These are phyloP conservation scores for Stygiomarasmius scandens DNA, from an alignment of 1,284 basidiomycete genomes.

Conservation along the genomic window DNA sequence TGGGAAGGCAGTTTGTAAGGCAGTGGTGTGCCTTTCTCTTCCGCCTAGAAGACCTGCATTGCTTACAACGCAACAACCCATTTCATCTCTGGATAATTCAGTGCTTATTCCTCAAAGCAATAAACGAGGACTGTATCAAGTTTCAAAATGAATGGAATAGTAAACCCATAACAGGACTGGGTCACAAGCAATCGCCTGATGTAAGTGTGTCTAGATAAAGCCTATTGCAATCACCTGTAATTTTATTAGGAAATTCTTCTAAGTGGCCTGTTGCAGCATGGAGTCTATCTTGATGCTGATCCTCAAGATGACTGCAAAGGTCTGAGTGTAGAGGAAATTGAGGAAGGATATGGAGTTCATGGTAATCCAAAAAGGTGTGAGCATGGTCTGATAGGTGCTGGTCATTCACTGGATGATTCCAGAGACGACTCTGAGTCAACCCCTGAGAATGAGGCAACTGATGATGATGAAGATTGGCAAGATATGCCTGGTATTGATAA, in stretches of 20 bases:
- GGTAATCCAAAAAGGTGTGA: not conserved
- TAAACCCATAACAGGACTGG: conserved; percentile 9
- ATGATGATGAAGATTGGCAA: not conserved
- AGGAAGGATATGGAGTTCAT: not conserved
- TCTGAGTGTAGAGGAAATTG: not conserved
- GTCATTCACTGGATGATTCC: not conserved
- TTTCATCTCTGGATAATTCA: conserved; percentile 49
- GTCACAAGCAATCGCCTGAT: conserved; percentile 11
- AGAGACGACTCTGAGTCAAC: not conserved
- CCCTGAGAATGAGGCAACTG: not conserved
- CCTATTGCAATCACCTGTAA: too few species aligned
- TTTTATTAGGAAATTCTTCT: not conserved
- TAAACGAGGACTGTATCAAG: conserved; percentile 40
- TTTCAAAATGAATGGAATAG: conserved; percentile 44
- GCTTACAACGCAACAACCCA: conserved; percentile 30
- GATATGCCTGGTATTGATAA: not conserved
- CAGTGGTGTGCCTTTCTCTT: conserved; percentile 44
- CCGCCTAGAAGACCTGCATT: conserved; percentile 37
- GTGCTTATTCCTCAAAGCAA: conserved; percentile 37
- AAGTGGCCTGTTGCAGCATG: not conserved
- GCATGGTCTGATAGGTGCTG: not conserved
- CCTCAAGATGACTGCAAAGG: not conserved
- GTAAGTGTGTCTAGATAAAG: not conserved
- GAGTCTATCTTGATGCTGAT: not conserved
- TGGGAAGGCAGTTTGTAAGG: conserved; percentile 37